Conservation (phyloP, 306 rosid species). For the Prunus campanulata region DNA sequence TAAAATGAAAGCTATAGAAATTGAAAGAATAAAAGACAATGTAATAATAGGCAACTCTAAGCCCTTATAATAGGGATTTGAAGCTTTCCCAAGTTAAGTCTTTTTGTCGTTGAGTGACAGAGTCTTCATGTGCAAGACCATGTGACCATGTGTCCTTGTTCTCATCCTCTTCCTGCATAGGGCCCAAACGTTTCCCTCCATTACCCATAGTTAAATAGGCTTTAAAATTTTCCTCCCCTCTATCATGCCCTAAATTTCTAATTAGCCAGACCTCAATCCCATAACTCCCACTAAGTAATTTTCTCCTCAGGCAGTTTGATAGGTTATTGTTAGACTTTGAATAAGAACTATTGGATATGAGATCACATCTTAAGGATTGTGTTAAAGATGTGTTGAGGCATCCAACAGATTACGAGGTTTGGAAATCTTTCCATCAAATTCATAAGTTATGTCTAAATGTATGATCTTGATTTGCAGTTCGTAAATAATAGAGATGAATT, state of each 20-base stretch:
- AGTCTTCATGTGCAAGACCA: conserved; percentile 69
- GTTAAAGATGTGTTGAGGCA: no score
- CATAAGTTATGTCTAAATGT: background rate
- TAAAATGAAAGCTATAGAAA: conserved; percentile 4
- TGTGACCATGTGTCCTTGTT: conserved; percentile 68
- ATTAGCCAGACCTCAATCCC: background rate
- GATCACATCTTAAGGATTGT: no score
- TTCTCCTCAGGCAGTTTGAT: background rate
- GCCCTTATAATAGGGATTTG: background rate
- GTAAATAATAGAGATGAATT: background rate
- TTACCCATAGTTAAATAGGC: background rate
- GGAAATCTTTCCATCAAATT: no score
- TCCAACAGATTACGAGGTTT: no score
- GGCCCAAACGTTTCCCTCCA: conserved; percentile 33
- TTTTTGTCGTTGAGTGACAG: conserved; percentile 40
- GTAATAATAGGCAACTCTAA: conserved; percentile 19
- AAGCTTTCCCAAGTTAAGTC: background rate
- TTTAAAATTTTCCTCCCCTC: background rate
- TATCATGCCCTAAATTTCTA: background rate
- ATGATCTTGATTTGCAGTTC: background rate
- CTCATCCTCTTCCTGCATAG: conserved; percentile 37
- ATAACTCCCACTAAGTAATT: background rate
- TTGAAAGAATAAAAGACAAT: conserved; percentile 16
- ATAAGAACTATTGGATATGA: no score
- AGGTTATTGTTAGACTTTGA: background rate